Evolutionary conservation across 2,329 filamentous ascomycete genomes (phyloP).

Genomic region (Fusarium floridanum): DNA sequence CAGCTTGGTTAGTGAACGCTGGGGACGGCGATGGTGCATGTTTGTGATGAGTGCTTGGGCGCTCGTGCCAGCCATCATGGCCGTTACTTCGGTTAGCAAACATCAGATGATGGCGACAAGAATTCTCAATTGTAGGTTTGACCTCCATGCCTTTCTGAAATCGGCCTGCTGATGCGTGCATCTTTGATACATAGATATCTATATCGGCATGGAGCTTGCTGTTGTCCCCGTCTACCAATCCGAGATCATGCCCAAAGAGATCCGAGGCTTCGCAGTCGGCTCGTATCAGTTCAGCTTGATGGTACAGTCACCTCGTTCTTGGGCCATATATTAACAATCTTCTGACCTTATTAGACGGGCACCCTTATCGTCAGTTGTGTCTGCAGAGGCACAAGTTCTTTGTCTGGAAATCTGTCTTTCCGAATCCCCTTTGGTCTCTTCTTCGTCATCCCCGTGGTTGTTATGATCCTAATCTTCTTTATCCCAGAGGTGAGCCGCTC

Average conservation of each 20-base stretch:
- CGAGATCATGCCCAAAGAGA: slow-evolving; percentile 41
- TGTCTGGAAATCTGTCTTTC: not conserved
- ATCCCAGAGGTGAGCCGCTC: not conserved
- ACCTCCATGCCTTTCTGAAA: too few species aligned
- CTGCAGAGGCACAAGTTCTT: not conserved
- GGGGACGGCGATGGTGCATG: slow-evolving; percentile 37
- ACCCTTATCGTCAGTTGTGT: not conserved
- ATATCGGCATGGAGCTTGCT: slow-evolving; percentile 27
- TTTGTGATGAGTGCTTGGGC: slow-evolving; percentile 52
- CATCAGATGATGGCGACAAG: slow-evolving; percentile 23
- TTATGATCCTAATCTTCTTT: not conserved
- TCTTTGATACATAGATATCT: not conserved
- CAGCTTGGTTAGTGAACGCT: slow-evolving; percentile 30
- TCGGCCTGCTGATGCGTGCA: too few species aligned
- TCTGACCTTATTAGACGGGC: not conserved
- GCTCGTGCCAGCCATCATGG: slow-evolving; percentile 21
- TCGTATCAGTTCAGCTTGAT: not conserved
- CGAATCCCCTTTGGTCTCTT: not conserved
- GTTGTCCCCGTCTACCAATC: slow-evolving; percentile 50
- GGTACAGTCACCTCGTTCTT: not conserved
- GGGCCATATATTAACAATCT: not conserved
- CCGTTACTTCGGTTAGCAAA: slow-evolving; percentile 9
- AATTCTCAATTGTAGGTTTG: not conserved
- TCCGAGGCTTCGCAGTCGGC: slow-evolving; percentile 44
- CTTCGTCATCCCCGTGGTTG: not conserved